Evolutionary conservation across 2,329 filamentous ascomycete species (phyloP).

Genomic region (Fusarium cicatricum): DNA sequence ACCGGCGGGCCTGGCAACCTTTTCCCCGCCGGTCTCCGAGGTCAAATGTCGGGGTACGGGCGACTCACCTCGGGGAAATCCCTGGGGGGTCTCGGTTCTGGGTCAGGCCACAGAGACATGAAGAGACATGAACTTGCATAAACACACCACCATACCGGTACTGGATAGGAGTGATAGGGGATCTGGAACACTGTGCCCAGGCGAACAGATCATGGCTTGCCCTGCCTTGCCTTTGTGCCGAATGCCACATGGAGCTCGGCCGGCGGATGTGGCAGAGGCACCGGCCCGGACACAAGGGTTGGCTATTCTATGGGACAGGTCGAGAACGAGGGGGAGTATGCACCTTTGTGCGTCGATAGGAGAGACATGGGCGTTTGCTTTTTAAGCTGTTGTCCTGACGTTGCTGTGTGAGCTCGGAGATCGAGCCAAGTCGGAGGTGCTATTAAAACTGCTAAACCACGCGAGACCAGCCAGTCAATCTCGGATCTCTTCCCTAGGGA

Average conservation of each 20-base stretch:
- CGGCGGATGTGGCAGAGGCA: slow-evolving; percentile 12
- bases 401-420: background rate
- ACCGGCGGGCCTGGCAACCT: background rate
- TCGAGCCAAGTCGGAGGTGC: background rate
- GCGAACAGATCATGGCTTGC: background rate
- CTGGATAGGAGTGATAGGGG: background rate
- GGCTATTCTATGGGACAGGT: background rate
- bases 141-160: slow-evolving; percentile 15
- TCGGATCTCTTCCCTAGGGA: too few species aligned
- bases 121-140: slow-evolving; percentile 1
- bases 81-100: background rate
- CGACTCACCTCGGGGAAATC: slow-evolving; percentile 33
- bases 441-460: too few species aligned
- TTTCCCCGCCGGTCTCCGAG: slow-evolving; percentile 38
- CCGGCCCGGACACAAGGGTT: slow-evolving; percentile 5
- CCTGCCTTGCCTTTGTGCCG: background rate
- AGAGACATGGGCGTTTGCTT: slow-evolving; percentile 1
- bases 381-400: background rate
- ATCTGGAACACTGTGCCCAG: background rate
- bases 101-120: slow-evolving; percentile 20
- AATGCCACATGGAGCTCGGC: background rate
- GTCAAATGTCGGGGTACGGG: slow-evolving; percentile 30
- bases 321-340: background rate
- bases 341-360: background rate
- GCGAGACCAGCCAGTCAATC: too few species aligned